Evolutionary conservation across 768 basidiomycete genomes (phyloP), one percentile per base, ranked within the genome.

Genomic region (Polyporus arcularius): DNA sequence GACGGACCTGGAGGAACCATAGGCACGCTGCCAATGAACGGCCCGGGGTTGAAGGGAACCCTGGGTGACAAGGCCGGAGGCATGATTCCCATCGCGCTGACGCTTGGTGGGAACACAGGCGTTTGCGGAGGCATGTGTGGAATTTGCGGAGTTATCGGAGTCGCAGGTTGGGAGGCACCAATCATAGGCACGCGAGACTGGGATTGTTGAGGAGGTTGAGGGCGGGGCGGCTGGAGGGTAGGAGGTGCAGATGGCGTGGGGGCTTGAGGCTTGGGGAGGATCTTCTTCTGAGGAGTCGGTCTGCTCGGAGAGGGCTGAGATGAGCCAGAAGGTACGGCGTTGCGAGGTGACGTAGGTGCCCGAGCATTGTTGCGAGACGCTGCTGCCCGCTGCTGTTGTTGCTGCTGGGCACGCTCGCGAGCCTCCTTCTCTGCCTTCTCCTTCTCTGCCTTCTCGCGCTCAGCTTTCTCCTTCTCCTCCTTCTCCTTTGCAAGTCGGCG

Each of bases 401-500:
- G 76, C 64, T 73, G 66, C 31, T 55, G 41, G 51, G 62, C 67
- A 32, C 72, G 71, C 48, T 72, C 73, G 15, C 72, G 73, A 15
- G 69, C 71, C 63, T 73, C 73, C 61, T 69, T 70, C 48, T 72
- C 71, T 0, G 68, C 69, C 55, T 71, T 68, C 63, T 72, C 72
- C 59, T 66, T 70, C 64, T 70, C 72, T n/a, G 55, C 64, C 62
- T 57, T 67, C 61, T 72, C 71, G 26, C 61, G 64, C 50, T 71
- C 72, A 15, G 64, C 65, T 53, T 61, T 67, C 56, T 75, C 75
- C 56, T 65, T 69, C 60, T 74, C 73, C 58, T 72, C 72, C 28
- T 85, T 84, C 72, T 88, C 88, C 65, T 82, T 87, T 55, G 82
- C 80, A 58, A 83, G 75, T 53, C 84, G 87, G 72, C 84, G 83